These are phyloP conservation scores for Ceratocystis huliohia DNA, from an alignment of 2,329 filamentous ascomycete genomes.

Conservation along the genomic window DNA sequence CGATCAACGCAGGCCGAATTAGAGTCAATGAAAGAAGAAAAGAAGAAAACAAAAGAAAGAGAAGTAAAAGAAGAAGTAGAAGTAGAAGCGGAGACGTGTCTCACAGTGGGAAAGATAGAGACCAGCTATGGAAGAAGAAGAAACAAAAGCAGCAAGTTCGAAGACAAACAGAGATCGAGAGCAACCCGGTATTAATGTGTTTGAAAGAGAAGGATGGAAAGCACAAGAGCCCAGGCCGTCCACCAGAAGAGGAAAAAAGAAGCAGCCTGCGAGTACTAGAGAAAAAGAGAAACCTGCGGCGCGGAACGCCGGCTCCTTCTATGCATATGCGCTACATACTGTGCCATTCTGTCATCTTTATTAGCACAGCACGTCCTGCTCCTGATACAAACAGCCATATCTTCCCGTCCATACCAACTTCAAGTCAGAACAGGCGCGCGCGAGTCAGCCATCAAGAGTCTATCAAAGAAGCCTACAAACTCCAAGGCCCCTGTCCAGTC, in stretches of 20 bases:
- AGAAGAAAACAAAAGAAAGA: constrained; percentile 22
- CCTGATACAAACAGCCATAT: not conserved
- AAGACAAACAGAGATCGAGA: not conserved
- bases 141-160: not conserved
- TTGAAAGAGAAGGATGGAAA: not conserved
- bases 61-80: constrained; percentile 24
- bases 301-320: not conserved
- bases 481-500: not conserved
- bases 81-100: constrained; percentile 27
- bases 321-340: too few relatives aligned
- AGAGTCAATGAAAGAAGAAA: not conserved
- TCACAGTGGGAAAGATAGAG: constrained; percentile 20
- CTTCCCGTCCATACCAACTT: not conserved
- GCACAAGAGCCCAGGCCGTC: not conserved
- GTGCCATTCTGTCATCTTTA: not conserved
- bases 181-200: not conserved
- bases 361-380: not conserved
- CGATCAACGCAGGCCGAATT: not conserved
- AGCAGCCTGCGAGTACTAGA: not conserved
- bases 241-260: not conserved
- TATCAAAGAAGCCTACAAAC: too few relatives aligned
- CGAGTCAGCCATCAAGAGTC: not conserved
- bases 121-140: constrained; percentile 25
- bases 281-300: not conserved
- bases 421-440: not conserved